Evolutionary conservation across 2,329 filamentous ascomycete genomes (phyloP), one percentile per base, ranked within the genome.

Genomic region (Penicillium corylophilum): DNA sequence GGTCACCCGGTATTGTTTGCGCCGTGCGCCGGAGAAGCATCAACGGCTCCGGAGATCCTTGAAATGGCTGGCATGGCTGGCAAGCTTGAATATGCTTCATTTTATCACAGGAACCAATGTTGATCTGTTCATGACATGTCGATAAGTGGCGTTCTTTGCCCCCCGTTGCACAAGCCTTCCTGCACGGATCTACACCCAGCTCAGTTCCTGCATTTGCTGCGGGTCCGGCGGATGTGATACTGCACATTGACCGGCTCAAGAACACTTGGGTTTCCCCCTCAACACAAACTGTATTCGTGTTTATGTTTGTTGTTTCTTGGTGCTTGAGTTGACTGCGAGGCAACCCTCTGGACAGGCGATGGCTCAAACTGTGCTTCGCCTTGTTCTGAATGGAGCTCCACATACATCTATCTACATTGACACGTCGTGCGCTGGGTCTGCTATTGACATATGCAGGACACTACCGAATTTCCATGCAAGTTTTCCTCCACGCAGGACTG

Each of bases 101-200:
- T 41, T 16, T 22, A 26, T 41, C 2, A 2, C 10, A 10, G 35
- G 12, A 10, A 1, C 24, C 10, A 18, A 46, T 15, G 31, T 26
- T 28, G 13, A 42, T 44, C 44, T 55, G 28, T 23, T 40, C 46
- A 48, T 16, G 60, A 62, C 54, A 39, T 44, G 50, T 62, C 60
- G 55, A 33, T 60, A 57, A 29, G 53, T 49, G 56, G 52, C 54
- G 47, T 49, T 57, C 23, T 48, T 49, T 44, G 57, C 43, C n/a
- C 51, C 40, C 49, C 35, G 51, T 62, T 49, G 40, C 53, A 61
- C 60, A 54, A 48, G 48, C 53, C 52, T 50, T 49, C 10, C 49
- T 60, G 42, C 36, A 54, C 24, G 20, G 49, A 60, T 55, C 46
- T 24, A 55, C 52, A 39, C 29, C 44, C 51, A 36, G 24, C 22